Evolutionary conservation across 2,329 filamentous ascomycete genomes (phyloP).

Genomic region (Rutstroemia sp.): DNA sequence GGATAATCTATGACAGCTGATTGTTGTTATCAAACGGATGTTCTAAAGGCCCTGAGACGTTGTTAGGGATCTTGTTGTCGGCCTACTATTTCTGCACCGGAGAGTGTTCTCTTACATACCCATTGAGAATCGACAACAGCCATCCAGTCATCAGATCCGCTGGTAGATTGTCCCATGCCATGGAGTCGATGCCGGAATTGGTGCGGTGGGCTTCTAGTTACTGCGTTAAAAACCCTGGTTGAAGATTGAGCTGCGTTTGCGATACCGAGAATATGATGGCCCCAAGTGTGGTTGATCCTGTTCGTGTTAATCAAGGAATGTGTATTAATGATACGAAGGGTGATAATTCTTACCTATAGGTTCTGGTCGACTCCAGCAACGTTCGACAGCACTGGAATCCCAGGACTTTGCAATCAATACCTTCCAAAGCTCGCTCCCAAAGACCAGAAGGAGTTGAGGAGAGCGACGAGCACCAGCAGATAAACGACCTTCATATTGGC

Average conservation of each 20-base stretch:
- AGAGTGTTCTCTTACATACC: too few relatives aligned
- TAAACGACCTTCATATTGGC: conserved; percentile 17
- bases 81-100: too few relatives aligned
- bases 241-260: neutral
- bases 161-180: conserved; percentile 15
- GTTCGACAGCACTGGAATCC: conserved; percentile 33
- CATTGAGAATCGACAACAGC: too few relatives aligned
- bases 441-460: neutral
- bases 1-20: too few relatives aligned
- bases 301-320: too few relatives aligned
- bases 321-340: too few relatives aligned
- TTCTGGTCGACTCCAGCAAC: conserved; percentile 43
- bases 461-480: neutral
- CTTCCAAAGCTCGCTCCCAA: neutral
- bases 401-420: neutral
- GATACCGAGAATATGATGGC: conserved; percentile 1
- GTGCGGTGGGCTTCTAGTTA: neutral
- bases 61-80: too few relatives aligned
- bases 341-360: conserved; percentile 21
- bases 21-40: too few relatives aligned
- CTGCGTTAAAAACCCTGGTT: neutral
- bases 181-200: conserved; percentile 7
- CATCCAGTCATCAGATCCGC: neutral
- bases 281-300: conserved; percentile 10
- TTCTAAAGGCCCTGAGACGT: too few relatives aligned